A percentile compares a stretch with the other conserved stretches of the same genome.
Evolutionary conservation across 345 rosid genomes (phyloP).

Genomic region (Lepidium sativum): DNA sequence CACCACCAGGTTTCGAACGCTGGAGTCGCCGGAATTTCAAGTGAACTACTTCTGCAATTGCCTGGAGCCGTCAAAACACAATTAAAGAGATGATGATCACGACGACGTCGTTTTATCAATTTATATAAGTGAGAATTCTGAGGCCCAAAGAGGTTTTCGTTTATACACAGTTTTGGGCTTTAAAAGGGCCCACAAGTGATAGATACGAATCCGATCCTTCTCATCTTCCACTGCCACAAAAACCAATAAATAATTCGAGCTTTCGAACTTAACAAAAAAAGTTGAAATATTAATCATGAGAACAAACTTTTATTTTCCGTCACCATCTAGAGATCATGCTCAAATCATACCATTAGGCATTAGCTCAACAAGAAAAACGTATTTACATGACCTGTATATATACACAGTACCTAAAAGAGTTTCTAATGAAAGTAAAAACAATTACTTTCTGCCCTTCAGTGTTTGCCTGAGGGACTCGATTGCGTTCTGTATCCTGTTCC

Average conservation of each 20-base stretch:
- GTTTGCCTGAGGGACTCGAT: constrained; percentile 68
- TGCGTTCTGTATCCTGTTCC: constrained; percentile 60
- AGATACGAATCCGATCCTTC: background rate
- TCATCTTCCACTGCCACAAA: constrained; percentile 43
- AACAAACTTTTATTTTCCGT: background rate
- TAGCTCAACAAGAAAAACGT: background rate
- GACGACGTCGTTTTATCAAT: background rate
- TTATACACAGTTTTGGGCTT: background rate
- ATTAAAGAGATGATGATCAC: background rate
- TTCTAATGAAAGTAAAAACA: background rate
- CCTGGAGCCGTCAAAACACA: background rate
- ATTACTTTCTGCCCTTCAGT: constrained; percentile 40
- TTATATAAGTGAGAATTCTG: background rate
- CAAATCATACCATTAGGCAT: background rate
- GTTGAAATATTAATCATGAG: too few species aligned
- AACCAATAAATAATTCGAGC: background rate
- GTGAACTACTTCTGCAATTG: constrained; percentile 9
- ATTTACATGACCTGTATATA: background rate
- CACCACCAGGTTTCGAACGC: background rate
- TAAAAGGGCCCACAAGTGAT: background rate
- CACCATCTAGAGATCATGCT: background rate
- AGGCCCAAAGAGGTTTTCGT: background rate
- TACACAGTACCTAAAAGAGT: background rate
- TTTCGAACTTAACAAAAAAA: background rate
- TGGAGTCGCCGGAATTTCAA: constrained; percentile 10